Conservation (phyloP, 768 basidiomycete genomes). For the Russula virescens region DNA sequence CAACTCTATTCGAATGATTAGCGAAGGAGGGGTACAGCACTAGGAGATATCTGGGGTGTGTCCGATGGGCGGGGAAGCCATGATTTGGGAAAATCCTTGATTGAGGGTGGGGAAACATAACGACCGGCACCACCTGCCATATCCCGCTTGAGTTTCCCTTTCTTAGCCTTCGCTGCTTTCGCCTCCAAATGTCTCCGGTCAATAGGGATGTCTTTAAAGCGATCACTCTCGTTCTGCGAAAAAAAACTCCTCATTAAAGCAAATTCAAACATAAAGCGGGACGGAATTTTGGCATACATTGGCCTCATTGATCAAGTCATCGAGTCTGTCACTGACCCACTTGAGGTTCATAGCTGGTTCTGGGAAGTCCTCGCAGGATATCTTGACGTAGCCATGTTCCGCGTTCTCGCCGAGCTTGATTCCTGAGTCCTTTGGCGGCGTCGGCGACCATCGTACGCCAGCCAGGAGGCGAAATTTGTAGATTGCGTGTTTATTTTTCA, state of each 20-base stretch:
- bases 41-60: not conserved
- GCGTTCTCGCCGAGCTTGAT: constrained; percentile 40
- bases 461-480: constrained; percentile 88
- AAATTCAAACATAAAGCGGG: not conserved
- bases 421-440: constrained; percentile 67
- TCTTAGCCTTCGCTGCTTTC: constrained; percentile 64
- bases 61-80: constrained; percentile 27
- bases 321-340: constrained; percentile 86
- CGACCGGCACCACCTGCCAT: constrained; percentile 21
- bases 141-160: constrained; percentile 43
- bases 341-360: constrained; percentile 84
- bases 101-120: constrained; percentile 22
- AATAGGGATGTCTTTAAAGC: constrained; percentile 64
- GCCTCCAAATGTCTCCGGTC: constrained; percentile 77
- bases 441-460: constrained; percentile 78
- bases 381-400: constrained; percentile 81
- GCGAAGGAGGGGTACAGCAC: not conserved
- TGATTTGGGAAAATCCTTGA: constrained; percentile 25
- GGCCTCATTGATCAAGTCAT: constrained; percentile 70
- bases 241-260: not conserved
- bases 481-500: constrained; percentile 54
- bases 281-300: constrained; percentile 54
- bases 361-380: constrained; percentile 84
- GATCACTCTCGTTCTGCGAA: constrained; percentile 38
- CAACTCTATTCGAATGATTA: constrained; percentile 8